A percentile compares a stretch with the other conserved stretches of the same genome.
Evolutionary conservation across 2,329 filamentous ascomycete genomes (phyloP).

Genomic region (Colletotrichum tropicale): DNA sequence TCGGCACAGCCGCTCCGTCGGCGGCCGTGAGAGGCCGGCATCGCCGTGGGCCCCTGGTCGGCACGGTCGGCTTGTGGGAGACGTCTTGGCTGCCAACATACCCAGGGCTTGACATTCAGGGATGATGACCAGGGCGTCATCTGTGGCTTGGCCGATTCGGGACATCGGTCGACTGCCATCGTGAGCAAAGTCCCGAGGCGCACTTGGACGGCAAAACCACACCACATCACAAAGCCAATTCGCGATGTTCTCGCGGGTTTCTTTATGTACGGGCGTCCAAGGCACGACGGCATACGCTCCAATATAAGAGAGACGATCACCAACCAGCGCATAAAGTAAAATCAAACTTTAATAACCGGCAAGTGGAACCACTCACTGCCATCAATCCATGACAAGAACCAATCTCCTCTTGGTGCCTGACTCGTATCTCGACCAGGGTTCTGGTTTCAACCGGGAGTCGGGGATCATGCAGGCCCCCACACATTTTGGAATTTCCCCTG

Average conservation of each 20-base stretch:
- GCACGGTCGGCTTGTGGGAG: slow-evolving; percentile 17
- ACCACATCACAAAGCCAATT: not conserved
- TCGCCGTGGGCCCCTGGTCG: not conserved
- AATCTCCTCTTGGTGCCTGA: slow-evolving; percentile 12
- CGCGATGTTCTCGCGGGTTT: not conserved
- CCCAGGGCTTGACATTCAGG: not conserved
- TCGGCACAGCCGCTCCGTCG: slow-evolving; percentile 7
- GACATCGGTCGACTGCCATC: not conserved
- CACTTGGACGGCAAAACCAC: not conserved
- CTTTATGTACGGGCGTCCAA: not conserved
- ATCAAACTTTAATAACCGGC: slow-evolving; percentile 17
- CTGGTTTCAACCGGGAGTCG: slow-evolving; percentile 15
- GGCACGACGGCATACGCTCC: not conserved
- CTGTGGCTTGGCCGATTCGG: not conserved
- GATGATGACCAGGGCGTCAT: not conserved
- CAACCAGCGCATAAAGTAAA: slow-evolving; percentile 18
- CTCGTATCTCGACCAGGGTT: slow-evolving; percentile 9
- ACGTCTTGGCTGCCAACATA: not conserved
- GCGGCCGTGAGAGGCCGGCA: not conserved
- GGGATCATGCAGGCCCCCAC: slow-evolving; percentile 4
- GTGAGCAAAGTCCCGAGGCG: not conserved
- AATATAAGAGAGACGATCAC: slow-evolving; percentile 8
- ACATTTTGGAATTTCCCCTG: not conserved
- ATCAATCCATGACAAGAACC: not conserved
- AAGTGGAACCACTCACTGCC: slow-evolving; percentile 9